These are phyloP conservation scores for Aureobasidium sp. DNA, from an alignment of 2,329 filamentous ascomycete species.

Conservation along the genomic window DNA sequence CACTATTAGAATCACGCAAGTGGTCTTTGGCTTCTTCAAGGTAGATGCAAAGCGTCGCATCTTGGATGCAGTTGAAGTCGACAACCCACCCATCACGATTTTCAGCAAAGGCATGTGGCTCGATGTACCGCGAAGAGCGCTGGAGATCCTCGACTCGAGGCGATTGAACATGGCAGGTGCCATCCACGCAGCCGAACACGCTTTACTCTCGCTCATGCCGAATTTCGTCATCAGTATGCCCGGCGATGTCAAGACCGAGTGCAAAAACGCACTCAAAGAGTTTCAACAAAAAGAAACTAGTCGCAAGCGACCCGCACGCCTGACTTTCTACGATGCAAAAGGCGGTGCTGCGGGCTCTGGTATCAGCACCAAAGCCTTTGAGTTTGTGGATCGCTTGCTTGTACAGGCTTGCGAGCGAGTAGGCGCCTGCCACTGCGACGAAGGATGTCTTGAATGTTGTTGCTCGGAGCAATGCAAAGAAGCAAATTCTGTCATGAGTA, in stretches of 20 bases:
- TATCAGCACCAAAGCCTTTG: constrained; percentile 87
- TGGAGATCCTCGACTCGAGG: constrained; percentile 68
- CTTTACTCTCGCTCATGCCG: constrained; percentile 76
- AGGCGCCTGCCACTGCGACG: constrained; percentile 65
- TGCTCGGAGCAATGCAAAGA: constrained; percentile 78
- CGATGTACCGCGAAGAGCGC: constrained; percentile 71
- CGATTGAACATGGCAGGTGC: constrained; percentile 76
- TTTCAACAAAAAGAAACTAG: constrained; percentile 63
- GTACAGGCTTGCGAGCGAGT: constrained; percentile 69
- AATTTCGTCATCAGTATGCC: constrained; percentile 86
- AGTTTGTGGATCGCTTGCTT: constrained; percentile 77
- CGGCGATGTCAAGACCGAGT: constrained; percentile 89
- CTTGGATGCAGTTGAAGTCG: constrained; percentile 84
- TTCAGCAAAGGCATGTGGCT: constrained; percentile 91
- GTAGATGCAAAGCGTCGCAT: constrained; percentile 80
- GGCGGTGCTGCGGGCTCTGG: constrained; percentile 77
- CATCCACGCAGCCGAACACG: constrained; percentile 93
- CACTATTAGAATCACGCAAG: constrained; percentile 74
- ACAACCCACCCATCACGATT: constrained; percentile 84
- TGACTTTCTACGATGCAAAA: constrained; percentile 94
- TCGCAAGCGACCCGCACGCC: constrained; percentile 75
- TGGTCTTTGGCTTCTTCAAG: constrained; percentile 96
- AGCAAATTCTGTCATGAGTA: constrained; percentile 87
- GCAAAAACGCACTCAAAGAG: constrained; percentile 83
- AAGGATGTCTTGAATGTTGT: constrained; percentile 86